phyloP scores from a whole-genome alignment of 148 eudicot species.

The Dianthus caryophyllus region DNA sequence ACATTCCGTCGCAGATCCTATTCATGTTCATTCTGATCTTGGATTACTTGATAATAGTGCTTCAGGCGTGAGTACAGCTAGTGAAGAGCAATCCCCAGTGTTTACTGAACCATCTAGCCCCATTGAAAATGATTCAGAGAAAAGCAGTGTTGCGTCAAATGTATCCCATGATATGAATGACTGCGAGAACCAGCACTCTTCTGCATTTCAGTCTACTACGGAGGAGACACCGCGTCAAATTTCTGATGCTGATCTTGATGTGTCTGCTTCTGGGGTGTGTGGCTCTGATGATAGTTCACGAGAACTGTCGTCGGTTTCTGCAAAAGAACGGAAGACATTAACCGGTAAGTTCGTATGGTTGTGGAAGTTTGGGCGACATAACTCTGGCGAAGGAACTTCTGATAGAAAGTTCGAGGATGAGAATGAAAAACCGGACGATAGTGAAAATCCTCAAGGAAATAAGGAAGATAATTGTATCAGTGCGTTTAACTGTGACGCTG shows the following conservation, averaged over 20 bases:
- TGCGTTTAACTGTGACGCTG: conserved; percentile 21
- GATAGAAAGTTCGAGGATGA: conserved; percentile 36
- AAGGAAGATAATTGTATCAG: conserved; percentile 28
- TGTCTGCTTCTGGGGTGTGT: conserved; percentile 8
- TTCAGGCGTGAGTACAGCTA: conserved; percentile 34
- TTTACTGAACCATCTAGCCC: conserved; percentile 57
- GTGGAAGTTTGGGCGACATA: conserved; percentile 64
- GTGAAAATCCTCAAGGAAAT: conserved; percentile 25
- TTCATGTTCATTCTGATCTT: conserved; percentile 24
- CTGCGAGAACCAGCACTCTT: conserved; percentile 23
- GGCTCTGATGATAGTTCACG: conserved; percentile 22
- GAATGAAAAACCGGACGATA: conserved; percentile 33
- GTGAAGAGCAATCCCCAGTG: conserved; percentile 55
- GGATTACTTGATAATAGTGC: conserved; percentile 28
- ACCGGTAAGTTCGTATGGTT: conserved; percentile 79
- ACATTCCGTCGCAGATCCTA: conserved; percentile 26
- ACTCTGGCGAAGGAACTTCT: conserved; percentile 48
- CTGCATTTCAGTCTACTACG: conserved; percentile 22
- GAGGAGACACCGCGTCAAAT: conserved; percentile 26
- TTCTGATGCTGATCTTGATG: conserved; percentile 26
- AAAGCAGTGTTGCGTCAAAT: conserved; percentile 58
- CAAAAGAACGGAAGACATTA: conserved; percentile 40
- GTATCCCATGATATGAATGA: conserved; percentile 41
- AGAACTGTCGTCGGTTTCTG: conserved; percentile 20
- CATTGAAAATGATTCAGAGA: conserved; percentile 41